phyloP scores from a whole-genome alignment of 495 filamentous ascomycete species.

The Neurospora intermedia region DNA sequence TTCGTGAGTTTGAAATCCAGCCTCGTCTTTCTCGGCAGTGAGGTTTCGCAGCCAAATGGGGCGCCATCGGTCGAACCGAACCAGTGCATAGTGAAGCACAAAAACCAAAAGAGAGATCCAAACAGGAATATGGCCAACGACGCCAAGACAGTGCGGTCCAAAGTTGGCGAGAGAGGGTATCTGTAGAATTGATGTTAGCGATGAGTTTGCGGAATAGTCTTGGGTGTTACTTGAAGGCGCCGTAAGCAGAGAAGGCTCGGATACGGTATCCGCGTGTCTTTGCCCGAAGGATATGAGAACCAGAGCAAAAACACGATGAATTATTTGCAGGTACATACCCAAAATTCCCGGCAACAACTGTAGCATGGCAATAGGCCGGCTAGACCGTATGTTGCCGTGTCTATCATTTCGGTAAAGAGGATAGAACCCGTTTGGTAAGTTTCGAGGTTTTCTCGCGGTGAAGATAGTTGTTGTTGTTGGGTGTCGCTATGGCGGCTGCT shows the following conservation, averaged over 20 bases:
- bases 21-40: slow-evolving; percentile 9
- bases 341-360: slow-evolving; percentile 19
- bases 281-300: neutral
- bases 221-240: neutral
- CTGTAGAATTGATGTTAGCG: slow-evolving; percentile 7
- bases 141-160: slow-evolving; percentile 18
- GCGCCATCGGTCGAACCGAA: slow-evolving; percentile 12
- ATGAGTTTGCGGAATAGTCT: neutral
- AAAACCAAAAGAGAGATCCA: slow-evolving; percentile 17
- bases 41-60: slow-evolving; percentile 23
- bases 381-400: neutral
- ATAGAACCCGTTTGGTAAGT: neutral
- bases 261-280: neutral
- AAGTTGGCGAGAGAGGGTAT: slow-evolving; percentile 19
- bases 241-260: neutral
- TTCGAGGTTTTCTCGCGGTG: neutral
- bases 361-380: slow-evolving; percentile 19
- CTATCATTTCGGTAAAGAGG: neutral
- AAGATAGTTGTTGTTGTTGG: neutral
- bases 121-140: slow-evolving; percentile 19
- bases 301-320: neutral
- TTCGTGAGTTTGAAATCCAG: neutral
- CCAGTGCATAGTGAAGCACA: slow-evolving; percentile 17
- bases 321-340: slow-evolving; percentile 9
- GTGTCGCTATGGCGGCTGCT: neutral